Base-by-base conservation (phyloP, 75 land plant species). In the Sequoia sempervirens region DNA sequence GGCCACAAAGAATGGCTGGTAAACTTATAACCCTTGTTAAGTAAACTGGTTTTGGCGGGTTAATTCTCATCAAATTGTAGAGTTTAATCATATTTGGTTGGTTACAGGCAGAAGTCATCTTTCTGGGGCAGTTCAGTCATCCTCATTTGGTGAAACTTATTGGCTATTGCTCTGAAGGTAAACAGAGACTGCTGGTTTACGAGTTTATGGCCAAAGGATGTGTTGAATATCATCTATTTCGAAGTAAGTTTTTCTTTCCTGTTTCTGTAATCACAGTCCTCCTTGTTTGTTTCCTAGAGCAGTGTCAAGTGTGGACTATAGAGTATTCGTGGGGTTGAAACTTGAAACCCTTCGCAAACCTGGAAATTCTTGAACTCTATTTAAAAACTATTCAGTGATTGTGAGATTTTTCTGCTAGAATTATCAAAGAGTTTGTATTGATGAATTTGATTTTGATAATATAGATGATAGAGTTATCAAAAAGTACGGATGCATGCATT, bases 121-220 rank as follows among this genome's bases (percentile, higher is more conserved):
- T 79, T 45, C 30, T 79, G 20, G 81, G 81, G n/a, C 46, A 79
- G 47, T 36, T 38, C 47, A 40, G 81, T 79, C 81, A 79, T 45
- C 81, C 81, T 18, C 81, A 79, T 79, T 38, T 79, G 47, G 47
- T 79, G 81, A 79, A 79, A 40, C 47, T 79, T n/a, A 79, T 79
- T 23, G 81, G 81, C 14, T 79, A 79, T 37, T 79, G 47, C n/a
- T 79, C 17, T 2, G 81, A 79, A 79, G 81, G 18, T 50, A 50
- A 50, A 50, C 14, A 50, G 14, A 11, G 52, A 50, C 52, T 50
- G 9, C 52, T 50, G 11, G 52, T 50, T 50, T 50, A 50, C 12
- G 52, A 50, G 52, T 50, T 50, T 50, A 50, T 50, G 52, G 52
- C 14, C 12, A 50, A 50, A 50, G 52, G 52, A 50, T 10, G 14